These are phyloP conservation scores for Drechslera avenae DNA, from an alignment of 2,329 filamentous ascomycete genomes.

Conservation along the genomic window DNA sequence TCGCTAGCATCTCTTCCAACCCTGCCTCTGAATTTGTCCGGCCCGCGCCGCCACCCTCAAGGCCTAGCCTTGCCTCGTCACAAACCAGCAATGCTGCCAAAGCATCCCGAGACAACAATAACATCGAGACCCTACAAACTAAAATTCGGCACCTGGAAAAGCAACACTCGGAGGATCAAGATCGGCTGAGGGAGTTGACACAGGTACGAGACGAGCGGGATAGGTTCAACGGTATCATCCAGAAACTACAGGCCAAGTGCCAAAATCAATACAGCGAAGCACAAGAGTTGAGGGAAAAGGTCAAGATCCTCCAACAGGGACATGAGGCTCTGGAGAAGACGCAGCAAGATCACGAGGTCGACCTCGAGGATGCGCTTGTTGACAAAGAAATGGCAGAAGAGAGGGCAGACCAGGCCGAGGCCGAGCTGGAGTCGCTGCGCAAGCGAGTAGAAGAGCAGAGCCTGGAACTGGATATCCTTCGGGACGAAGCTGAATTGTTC, in stretches of 20 bases:
- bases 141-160: constrained; percentile 88
- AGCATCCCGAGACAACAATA: constrained; percentile 28
- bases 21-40: constrained; percentile 12
- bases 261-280: constrained; percentile 84
- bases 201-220: constrained; percentile 76
- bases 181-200: constrained; percentile 80
- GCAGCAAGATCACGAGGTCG: constrained; percentile 82
- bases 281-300: constrained; percentile 72
- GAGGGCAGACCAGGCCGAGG: constrained; percentile 79
- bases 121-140: constrained; percentile 82
- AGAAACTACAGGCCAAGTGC: constrained; percentile 88
- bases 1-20: constrained; percentile 20
- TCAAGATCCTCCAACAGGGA: constrained; percentile 75
- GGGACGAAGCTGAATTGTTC: constrained; percentile 85
- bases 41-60: constrained; percentile 12
- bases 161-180: constrained; percentile 81
- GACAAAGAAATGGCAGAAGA: constrained; percentile 98
- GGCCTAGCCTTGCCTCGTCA: constrained; percentile 25
- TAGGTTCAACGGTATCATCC: constrained; percentile 81
- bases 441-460: constrained; percentile 81
- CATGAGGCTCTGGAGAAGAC: constrained; percentile 72
- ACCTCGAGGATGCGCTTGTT: constrained; percentile 83
- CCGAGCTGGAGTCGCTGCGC: constrained; percentile 78
- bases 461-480: constrained; percentile 83
- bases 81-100: constrained; percentile 18